phyloP scores from a whole-genome alignment of 345 rosid genomes.

The Salix purpurea region DNA sequence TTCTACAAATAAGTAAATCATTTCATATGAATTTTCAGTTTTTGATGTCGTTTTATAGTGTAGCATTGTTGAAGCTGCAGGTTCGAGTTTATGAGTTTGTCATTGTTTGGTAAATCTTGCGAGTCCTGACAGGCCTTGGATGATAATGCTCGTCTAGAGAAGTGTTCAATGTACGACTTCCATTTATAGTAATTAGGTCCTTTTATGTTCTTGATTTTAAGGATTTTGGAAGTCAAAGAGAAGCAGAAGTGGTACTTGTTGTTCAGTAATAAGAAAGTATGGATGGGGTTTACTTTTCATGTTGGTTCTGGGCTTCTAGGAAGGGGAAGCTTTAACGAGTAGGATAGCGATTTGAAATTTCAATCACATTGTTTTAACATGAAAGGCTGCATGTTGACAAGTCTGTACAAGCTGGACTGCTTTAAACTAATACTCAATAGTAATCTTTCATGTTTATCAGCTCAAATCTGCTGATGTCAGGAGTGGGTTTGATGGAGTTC shows the following conservation, averaged over 20 bases:
- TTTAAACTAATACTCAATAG: constrained; percentile 3
- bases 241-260: background rate
- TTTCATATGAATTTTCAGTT: too few relatives aligned
- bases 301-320: background rate
- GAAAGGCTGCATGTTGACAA: background rate
- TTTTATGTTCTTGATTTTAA: background rate
- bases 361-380: background rate
- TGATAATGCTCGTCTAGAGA: background rate
- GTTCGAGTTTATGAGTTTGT: background rate
- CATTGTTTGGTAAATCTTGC: background rate
- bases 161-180: too few relatives aligned
- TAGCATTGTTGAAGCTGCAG: background rate
- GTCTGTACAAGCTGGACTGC: background rate
- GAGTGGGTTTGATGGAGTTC: constrained; percentile 89
- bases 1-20: background rate
- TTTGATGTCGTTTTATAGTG: background rate
- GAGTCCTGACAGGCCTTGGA: background rate
- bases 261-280: background rate
- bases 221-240: background rate
- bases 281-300: background rate
- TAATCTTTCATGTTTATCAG: constrained; percentile 34
- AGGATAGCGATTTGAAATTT: background rate
- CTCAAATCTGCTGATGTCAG: constrained; percentile 51
- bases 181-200: background rate
- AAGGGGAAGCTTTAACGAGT: background rate